These are phyloP conservation scores for Hyphopichia homilentoma DNA, from an alignment of 805 yeast genomes.

Conservation along the genomic window DNA sequence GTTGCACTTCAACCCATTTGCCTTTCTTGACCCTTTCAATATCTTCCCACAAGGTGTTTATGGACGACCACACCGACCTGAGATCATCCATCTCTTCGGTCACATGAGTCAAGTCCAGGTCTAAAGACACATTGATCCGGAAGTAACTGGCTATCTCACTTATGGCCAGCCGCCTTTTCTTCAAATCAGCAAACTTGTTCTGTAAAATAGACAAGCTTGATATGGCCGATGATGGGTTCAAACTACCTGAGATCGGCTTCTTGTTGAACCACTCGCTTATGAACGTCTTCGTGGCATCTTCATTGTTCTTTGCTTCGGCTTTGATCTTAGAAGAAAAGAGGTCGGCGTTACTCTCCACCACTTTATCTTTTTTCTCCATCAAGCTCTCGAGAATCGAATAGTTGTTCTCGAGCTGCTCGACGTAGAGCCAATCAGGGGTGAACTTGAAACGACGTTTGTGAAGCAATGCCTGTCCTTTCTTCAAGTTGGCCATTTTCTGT, in stretches of 20 bases:
- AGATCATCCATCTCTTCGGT: constrained; percentile 53
- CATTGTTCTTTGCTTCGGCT: constrained; percentile 35
- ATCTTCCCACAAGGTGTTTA: constrained; percentile 48
- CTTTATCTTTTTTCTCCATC: constrained; percentile 24
- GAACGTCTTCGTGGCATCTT: constrained; percentile 24
- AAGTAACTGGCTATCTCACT: constrained; percentile 1
- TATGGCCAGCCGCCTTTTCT: constrained; percentile 4
- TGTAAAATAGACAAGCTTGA: constrained; percentile 25
- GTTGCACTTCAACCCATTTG: constrained; percentile 49
- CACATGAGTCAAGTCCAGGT: constrained; percentile 25
- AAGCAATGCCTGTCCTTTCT: constrained; percentile 33
- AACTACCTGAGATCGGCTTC: constrained; percentile 43
- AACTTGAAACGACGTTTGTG: constrained; percentile 43
- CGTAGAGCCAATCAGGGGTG: constrained; percentile 52
- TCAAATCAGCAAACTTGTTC: constrained; percentile 7
- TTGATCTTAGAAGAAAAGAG: constrained; percentile 39
- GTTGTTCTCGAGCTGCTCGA: constrained; percentile 60
- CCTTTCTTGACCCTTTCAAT: constrained; percentile 39
- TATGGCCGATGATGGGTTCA: constrained; percentile 44
- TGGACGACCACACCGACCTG: constrained; percentile 59
- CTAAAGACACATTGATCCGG: constrained; percentile 18
- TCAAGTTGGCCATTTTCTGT: constrained; percentile 9
- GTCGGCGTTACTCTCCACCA: constrained; percentile 42
- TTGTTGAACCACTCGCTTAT: constrained; percentile 45
- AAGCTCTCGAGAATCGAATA: constrained; percentile 39